These are phyloP conservation scores for Erodium texanum DNA, from an alignment of 441 rosid species.

Conservation along the genomic window DNA sequence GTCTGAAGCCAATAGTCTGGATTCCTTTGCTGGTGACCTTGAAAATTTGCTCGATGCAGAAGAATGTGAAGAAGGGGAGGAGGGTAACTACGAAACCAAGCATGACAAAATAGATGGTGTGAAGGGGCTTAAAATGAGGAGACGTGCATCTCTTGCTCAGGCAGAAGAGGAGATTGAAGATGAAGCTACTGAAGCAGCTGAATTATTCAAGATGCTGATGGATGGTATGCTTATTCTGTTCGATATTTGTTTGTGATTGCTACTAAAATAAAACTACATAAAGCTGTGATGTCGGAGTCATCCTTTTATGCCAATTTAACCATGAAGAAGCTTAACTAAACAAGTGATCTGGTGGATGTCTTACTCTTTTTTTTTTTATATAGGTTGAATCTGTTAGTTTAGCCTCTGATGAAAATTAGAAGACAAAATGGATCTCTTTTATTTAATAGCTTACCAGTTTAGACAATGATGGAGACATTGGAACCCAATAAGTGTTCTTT, in stretches of 20 bases:
- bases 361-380: no score
- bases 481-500: no score
- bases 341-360: no score
- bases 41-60: slow-evolving; percentile 98
- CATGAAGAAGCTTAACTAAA: no score
- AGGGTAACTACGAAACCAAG: slow-evolving; percentile 49
- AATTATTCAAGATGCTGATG: slow-evolving; percentile 85
- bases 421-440: no score
- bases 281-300: neutral
- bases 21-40: slow-evolving; percentile 96
- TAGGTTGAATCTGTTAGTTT: no score
- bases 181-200: slow-evolving; percentile 97
- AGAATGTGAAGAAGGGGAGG: slow-evolving; percentile 83
- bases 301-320: no score
- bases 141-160: slow-evolving; percentile 69
- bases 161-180: slow-evolving; percentile 92
- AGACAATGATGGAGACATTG: no score
- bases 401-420: no score
- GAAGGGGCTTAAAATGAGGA: slow-evolving; percentile 90
- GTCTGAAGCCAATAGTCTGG: slow-evolving; percentile 91
- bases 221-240: slow-evolving; percentile 53
- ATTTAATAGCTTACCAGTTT: no score
- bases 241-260: slow-evolving; percentile 8
- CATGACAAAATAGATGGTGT: slow-evolving; percentile 70
- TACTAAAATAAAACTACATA: neutral